Percentiles rank a stretch among this genome's conserved stretches.
Conservation (phyloP, 805 yeast species). For the Starmerella potacharoeniae region DNA sequence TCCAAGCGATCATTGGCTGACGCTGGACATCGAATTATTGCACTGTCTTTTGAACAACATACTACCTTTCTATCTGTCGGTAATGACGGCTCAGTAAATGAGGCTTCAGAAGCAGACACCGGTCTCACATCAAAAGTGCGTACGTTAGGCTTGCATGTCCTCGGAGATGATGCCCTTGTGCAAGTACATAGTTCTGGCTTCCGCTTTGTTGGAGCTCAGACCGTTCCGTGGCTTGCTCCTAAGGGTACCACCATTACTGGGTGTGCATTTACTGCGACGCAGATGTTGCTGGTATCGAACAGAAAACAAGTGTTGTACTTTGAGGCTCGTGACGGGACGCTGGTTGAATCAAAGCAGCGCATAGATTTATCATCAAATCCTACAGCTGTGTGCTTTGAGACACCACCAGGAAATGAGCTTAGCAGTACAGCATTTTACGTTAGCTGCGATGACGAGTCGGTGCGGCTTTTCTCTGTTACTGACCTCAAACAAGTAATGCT, state of each 20-base stretch:
- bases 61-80: slow-evolving; percentile 70
- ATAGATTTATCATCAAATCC: slow-evolving; percentile 34
- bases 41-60: slow-evolving; percentile 51
- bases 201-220: slow-evolving; percentile 37
- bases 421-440: slow-evolving; percentile 52
- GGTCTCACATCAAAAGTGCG: slow-evolving; percentile 45
- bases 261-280: slow-evolving; percentile 56
- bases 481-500: slow-evolving; percentile 5
- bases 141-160: slow-evolving; percentile 58
- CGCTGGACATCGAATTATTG: slow-evolving; percentile 47
- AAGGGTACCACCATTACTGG: slow-evolving; percentile 52
- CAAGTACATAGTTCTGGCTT: slow-evolving; percentile 69
- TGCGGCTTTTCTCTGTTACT: slow-evolving; percentile 36
- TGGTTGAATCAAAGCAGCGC: slow-evolving; percentile 59
- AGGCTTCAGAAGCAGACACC: slow-evolving; percentile 45
- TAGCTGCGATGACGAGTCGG: slow-evolving; percentile 58
- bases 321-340: slow-evolving; percentile 57
- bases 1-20: slow-evolving; percentile 39
- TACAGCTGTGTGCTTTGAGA: slow-evolving; percentile 39
- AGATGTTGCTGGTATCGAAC: slow-evolving; percentile 59
- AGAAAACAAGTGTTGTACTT: slow-evolving; percentile 71
- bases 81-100: slow-evolving; percentile 54
- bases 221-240: slow-evolving; percentile 73
- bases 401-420: slow-evolving; percentile 32
- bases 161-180: slow-evolving; percentile 50